phyloP scores from a whole-genome alignment of 257 asterid species.

The Solanum tacnaense region DNA sequence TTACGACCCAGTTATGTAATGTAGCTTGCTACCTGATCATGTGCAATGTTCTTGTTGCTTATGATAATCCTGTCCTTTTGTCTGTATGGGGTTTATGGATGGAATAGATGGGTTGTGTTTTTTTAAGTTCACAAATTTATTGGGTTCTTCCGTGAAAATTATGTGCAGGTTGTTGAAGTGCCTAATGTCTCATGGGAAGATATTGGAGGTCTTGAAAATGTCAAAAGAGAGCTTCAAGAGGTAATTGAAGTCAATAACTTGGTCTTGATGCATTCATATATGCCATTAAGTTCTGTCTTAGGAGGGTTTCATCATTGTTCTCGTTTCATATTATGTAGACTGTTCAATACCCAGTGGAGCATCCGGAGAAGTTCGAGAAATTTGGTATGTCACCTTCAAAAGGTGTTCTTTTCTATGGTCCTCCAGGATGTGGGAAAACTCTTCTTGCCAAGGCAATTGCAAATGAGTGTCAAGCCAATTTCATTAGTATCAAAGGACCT shows the following conservation, averaged over 20 bases:
- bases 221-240: conserved; percentile 46
- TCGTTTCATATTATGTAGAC: conserved; percentile 21
- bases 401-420: conserved; percentile 59
- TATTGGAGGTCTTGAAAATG: conserved; percentile 40
- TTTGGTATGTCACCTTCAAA: conserved; percentile 70
- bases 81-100: not conserved
- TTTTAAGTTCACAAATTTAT: not conserved
- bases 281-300: not conserved
- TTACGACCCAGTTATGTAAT: not conserved
- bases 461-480: conserved; percentile 61
- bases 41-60: not conserved
- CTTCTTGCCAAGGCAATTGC: conserved; percentile 63
- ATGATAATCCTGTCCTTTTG: not conserved
- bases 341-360: conserved; percentile 64
- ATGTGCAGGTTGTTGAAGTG: conserved; percentile 34
- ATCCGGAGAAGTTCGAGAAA: conserved; percentile 57
- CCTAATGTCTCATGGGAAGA: conserved; percentile 41
- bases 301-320: not conserved
- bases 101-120: not conserved
- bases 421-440: conserved; percentile 71
- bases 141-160: not conserved
- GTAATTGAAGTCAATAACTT: conserved; percentile 3
- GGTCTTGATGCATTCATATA: not conserved
- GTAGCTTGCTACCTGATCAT: not conserved
- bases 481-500: conserved; percentile 56